Base-by-base conservation (phyloP, 179 eudicot species). In the Drosera spatulata region DNA sequence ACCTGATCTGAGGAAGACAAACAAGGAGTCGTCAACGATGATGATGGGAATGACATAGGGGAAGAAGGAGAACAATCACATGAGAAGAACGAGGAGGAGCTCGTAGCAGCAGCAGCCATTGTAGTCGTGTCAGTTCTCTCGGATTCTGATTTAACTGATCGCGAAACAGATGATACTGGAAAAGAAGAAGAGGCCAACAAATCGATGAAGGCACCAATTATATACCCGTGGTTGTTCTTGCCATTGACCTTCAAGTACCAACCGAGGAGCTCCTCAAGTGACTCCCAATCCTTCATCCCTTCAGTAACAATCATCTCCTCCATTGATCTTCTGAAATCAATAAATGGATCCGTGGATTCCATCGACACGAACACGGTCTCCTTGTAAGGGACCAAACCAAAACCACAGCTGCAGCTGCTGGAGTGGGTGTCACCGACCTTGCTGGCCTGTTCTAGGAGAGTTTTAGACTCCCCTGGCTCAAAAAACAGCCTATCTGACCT, bases 251-350 rank as follows among this genome's bases (percentile, higher is more conserved):
- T 22, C 33, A 22, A 22, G 33, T 22, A 22, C 33, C 88, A 88
- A 7, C 73, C 73, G 46, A 88, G 65, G 45, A 88, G 45, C 66
- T 84, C 91, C 62, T 82, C 86, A 60, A 88, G 63, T 10, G 72
- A 69, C 8, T 84, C 85, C 85, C 85, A 84, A 33, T 80, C 82
- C 57, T 69, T 79, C 53, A 86, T 41, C 44, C 82, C 95, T 38
- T 80, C 71, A 39, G 69, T 71, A 67, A 77, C 83, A 71, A 84
- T 85, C 95, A 88, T 86, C 53, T 86, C 95, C 55, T 75, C 77
- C 95, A 88, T 86, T 0, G 96, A 88, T 40, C 39, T 65, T 77
- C 71, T 81, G 75, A 88, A 88, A 61, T 88, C 96, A 50, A 2
- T 39, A 14, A 73, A 77, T 0, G 96, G 95, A 50, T 86, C 78